phyloP scores from a whole-genome alignment of 768 basidiomycete species.

The Leccinum aurantiacum region DNA sequence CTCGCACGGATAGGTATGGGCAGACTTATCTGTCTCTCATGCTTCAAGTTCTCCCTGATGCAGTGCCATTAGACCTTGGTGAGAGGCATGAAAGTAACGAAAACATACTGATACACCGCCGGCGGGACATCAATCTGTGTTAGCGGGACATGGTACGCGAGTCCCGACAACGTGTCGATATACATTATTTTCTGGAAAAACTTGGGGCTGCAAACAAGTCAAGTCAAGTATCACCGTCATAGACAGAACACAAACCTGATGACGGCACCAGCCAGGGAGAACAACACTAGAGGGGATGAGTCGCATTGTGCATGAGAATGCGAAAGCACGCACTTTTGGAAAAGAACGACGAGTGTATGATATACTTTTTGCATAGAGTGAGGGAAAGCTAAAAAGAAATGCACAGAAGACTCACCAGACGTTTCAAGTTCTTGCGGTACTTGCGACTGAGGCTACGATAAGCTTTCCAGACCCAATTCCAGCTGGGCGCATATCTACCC shows the following conservation, averaged over 20 bases:
- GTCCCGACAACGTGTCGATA: constrained; percentile 71
- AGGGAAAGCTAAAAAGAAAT: background rate
- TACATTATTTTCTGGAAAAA: constrained; percentile 86
- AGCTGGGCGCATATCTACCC: constrained; percentile 67
- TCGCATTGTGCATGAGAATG: constrained; percentile 1
- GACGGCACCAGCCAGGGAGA: constrained; percentile 83
- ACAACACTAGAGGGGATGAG: constrained; percentile 60
- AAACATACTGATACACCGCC: constrained; percentile 73
- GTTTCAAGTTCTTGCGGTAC: constrained; percentile 87
- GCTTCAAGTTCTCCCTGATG: constrained; percentile 73
- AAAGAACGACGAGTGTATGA: constrained; percentile 86
- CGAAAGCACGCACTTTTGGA: constrained; percentile 64
- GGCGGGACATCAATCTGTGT: constrained; percentile 86
- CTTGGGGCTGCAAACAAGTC: constrained; percentile 62
- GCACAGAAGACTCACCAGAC: constrained; percentile 51
- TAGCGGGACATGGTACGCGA: constrained; percentile 76
- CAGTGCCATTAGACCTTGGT: constrained; percentile 1
- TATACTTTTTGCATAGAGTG: constrained; percentile 52
- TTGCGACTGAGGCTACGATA: constrained; percentile 78
- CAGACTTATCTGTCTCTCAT: constrained; percentile 66
- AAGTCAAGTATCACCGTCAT: background rate
- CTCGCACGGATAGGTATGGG: constrained; percentile 61
- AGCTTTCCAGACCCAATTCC: constrained; percentile 93
- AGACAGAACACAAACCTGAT: constrained; percentile 57
- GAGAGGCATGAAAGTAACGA: background rate